A percentile compares a stretch with the other conserved stretches of the same genome.
Evolutionary conservation across 495 filamentous ascomycete genomes (phyloP).

Genomic region (Annulohypoxylon stygium): DNA sequence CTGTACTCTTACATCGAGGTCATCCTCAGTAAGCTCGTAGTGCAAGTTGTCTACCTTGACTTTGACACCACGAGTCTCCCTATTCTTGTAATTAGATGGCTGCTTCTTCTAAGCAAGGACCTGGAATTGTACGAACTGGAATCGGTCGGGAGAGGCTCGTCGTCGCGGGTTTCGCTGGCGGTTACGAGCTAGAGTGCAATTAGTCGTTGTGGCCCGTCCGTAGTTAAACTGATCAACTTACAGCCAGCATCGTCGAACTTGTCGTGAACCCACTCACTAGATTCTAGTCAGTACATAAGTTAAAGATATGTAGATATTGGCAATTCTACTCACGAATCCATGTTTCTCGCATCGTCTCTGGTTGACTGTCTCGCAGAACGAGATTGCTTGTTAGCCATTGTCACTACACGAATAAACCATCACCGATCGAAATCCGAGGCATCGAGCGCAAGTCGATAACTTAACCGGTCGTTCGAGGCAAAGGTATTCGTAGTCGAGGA

Average conservation of each 20-base stretch:
- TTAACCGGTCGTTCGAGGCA: conserved; percentile 44
- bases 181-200: conserved; percentile 57
- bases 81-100: conserved; percentile 43
- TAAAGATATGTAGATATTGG: conserved; percentile 14
- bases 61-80: conserved; percentile 69
- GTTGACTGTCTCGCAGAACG: conserved; percentile 68
- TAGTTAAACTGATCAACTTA: conserved; percentile 45
- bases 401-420: conserved; percentile 62
- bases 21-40: conserved; percentile 90
- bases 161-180: conserved; percentile 54
- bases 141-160: conserved; percentile 63
- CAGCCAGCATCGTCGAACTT: conserved; percentile 75
- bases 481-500: conserved; percentile 45
- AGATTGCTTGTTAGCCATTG: conserved; percentile 69
- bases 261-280: conserved; percentile 92
- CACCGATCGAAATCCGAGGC: conserved; percentile 57
- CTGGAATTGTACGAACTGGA: conserved; percentile 60
- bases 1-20: conserved; percentile 75
- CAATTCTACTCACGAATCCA: conserved; percentile 64
- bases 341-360: conserved; percentile 65
- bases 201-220: conserved; percentile 41
- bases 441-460: conserved; percentile 49
- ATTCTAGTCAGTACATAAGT: conserved; percentile 10
- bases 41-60: conserved; percentile 92
- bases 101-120: neutral